Evolutionary conservation across 176 grass and related monocot genomes (phyloP), one percentile per base, ranked within the genome.

Genomic region (Elymus sibiricus): DNA sequence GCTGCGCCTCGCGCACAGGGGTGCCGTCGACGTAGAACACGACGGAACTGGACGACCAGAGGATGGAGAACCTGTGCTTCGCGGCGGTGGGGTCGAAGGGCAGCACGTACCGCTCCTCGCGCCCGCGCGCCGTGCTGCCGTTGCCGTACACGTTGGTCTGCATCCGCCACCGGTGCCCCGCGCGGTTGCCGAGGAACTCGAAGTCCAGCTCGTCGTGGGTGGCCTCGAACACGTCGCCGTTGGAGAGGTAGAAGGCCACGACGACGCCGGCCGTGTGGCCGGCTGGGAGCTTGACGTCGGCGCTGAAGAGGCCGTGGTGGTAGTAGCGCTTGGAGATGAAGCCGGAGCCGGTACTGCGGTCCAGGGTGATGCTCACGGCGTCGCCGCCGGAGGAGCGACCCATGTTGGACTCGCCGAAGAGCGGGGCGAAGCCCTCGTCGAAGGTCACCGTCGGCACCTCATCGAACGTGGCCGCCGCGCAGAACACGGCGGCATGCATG

Each of bases 111-210:
- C 95, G 74, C 90, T 97, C 95, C 84, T 97, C 92, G 11, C 95
- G 87, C 1, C 95, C 90, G 1, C 77, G 47, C 2, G 66, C 53
- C 2, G 92, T 97, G 88, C 95, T 97, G 29, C 92, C 94, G 86
- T 97, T 94, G 27, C 94, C 92, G 90, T 97, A 97, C 59, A 97
- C 88, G 85, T 97, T 94, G 7, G 94, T 97, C 84, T 97, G 94
- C n/a, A 97, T 64, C 24, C 83, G 84, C 94, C 94, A 94, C 82
- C 92, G 84, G 65, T 87, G 91, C 1, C 95, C 83, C 10, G 78
- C 88, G 39, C 88, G 78, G 74, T 97, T 97, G 22, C 95, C 92
- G 53, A 97, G 68, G 67, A 97, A 94, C 92, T 92, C 95, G 11
- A 94, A 92, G 87, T 94, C 95, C 29, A 97, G 79, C 73, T 97